Percentiles rank a stretch among this genome's conserved stretches.
Evolutionary conservation across 2,329 filamentous ascomycete genomes (phyloP).

Genomic region (Penicillium paneum): DNA sequence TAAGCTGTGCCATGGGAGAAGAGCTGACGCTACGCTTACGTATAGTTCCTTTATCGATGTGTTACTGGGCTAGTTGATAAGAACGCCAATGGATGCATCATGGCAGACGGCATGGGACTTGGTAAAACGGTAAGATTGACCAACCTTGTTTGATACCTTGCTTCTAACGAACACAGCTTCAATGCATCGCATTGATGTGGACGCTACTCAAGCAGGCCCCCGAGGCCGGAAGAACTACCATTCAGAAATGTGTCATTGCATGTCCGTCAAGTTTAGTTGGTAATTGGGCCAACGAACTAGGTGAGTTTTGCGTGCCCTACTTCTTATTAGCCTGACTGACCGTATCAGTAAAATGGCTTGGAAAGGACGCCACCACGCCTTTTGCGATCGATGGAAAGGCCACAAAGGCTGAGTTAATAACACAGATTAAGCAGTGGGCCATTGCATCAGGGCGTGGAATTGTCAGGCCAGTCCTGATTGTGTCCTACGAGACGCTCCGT

Average conservation of each 20-base stretch:
- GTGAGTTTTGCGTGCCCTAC: conserved; percentile 26
- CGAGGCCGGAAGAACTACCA: conserved; percentile 87
- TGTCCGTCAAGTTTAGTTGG: conserved; percentile 94
- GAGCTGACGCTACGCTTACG: conserved; percentile 13
- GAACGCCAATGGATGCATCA: conserved; percentile 95
- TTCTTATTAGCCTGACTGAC: conserved; percentile 17
- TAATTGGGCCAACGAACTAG: conserved; percentile 95
- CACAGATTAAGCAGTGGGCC: conserved; percentile 91
- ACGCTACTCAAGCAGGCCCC: conserved; percentile 93
- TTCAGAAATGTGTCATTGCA: conserved; percentile 94
- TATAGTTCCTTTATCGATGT: conserved; percentile 81
- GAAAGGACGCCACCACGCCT: conserved; percentile 81
- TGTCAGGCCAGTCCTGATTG: conserved; percentile 89
- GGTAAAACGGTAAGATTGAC: conserved; percentile 68
- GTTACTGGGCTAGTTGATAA: conserved; percentile 93
- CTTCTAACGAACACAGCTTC: conserved; percentile 52
- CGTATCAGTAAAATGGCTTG: conserved; percentile 77
- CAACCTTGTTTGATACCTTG: background rate
- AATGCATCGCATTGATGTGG: conserved; percentile 97
- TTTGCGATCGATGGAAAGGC: conserved; percentile 98
- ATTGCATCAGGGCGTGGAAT: conserved; percentile 86
- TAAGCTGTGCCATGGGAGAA: background rate
- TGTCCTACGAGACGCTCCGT: conserved; percentile 94
- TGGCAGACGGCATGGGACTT: conserved; percentile 98
- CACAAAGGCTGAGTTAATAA: conserved; percentile 85